These are phyloP conservation scores for Pterulicium gracile DNA, from an alignment of 1,284 basidiomycete species.

Conservation along the genomic window DNA sequence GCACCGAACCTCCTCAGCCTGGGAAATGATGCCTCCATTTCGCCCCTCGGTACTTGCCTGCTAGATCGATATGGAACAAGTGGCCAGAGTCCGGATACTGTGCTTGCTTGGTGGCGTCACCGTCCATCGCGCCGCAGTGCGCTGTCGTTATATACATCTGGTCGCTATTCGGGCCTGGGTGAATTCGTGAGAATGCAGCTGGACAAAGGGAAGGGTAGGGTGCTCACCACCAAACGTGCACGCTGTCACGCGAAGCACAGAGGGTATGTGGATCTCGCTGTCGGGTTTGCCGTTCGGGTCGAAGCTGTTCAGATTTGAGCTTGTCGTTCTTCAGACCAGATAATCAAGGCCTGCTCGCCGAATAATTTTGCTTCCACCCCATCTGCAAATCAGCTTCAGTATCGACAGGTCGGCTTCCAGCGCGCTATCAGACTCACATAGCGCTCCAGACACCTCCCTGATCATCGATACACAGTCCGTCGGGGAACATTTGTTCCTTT, in stretches of 20 bases:
- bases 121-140: slow-evolving; percentile 46
- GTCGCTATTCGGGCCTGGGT: slow-evolving; percentile 45
- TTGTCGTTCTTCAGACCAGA: background rate
- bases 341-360: slow-evolving; percentile 18
- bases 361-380: slow-evolving; percentile 50
- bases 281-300: slow-evolving; percentile 36
- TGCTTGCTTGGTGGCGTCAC: slow-evolving; percentile 35
- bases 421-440: slow-evolving; percentile 26
- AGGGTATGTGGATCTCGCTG: slow-evolving; percentile 46
- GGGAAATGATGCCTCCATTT: slow-evolving; percentile 27
- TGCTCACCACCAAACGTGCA: slow-evolving; percentile 57
- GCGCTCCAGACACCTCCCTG: slow-evolving; percentile 63
- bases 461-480: slow-evolving; percentile 54
- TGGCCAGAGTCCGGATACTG: slow-evolving; percentile 54
- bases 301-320: background rate
- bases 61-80: slow-evolving; percentile 48
- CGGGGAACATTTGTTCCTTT: slow-evolving; percentile 37
- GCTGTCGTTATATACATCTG: slow-evolving; percentile 58
- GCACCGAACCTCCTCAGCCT: slow-evolving; percentile 14
- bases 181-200: slow-evolving; percentile 1
- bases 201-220: slow-evolving; percentile 4
- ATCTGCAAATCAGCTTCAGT: slow-evolving; percentile 24
- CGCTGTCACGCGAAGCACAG: slow-evolving; percentile 48
- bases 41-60: slow-evolving; percentile 38
- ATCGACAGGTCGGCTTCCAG: slow-evolving; percentile 6